Evolutionary conservation across 1,139 yeast species (phyloP).

Genomic region (Blastobotrys malaysiensis): DNA sequence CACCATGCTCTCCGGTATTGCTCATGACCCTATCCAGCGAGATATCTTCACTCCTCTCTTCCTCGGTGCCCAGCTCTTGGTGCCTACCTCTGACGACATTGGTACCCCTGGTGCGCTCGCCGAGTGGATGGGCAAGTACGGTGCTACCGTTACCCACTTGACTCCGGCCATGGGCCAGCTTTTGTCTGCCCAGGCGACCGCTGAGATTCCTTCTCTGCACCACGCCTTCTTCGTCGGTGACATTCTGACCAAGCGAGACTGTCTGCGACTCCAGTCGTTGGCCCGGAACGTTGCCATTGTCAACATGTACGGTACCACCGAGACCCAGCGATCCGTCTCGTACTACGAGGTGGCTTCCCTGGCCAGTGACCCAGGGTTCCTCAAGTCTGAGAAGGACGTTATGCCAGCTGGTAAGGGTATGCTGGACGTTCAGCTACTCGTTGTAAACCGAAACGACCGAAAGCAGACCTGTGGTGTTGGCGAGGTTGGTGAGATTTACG

Average conservation of each 20-base stretch:
- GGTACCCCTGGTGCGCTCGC: conserved; percentile 98
- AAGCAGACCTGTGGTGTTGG: conserved; percentile 95
- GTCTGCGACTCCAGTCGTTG: conserved; percentile 82
- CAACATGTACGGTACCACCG: conserved; percentile 99
- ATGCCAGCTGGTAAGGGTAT: conserved; percentile 99
- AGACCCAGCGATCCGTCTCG: conserved; percentile 96
- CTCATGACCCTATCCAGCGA: conserved; percentile 98
- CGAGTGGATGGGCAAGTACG: conserved; percentile 90
- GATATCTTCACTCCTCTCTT: conserved; percentile 98
- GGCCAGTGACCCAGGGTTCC: conserved; percentile 60
- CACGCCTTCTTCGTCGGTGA: conserved; percentile 99
- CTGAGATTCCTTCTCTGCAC: conserved; percentile 78
- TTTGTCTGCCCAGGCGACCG: conserved; percentile 91
- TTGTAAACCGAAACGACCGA: conserved; percentile 84
- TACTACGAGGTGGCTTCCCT: conserved; percentile 83
- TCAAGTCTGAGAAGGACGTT: conserved; percentile 83
- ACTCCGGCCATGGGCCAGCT: conserved; percentile 99
- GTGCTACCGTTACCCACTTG: conserved; percentile 92
- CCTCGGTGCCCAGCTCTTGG: conserved; percentile 85
- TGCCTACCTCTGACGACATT: conserved; percentile 94
- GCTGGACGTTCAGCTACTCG: conserved; percentile 88
- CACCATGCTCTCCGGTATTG: conserved; percentile 98
- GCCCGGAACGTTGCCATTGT: conserved; percentile 88
- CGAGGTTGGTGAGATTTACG: conserved; percentile 97
- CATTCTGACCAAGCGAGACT: conserved; percentile 92